A percentile compares a stretch with the other conserved stretches of the same genome.
Evolutionary conservation across 371 early-diverging fungal genomes (phyloP).

Genomic region (Chytridium lagenaria): DNA sequence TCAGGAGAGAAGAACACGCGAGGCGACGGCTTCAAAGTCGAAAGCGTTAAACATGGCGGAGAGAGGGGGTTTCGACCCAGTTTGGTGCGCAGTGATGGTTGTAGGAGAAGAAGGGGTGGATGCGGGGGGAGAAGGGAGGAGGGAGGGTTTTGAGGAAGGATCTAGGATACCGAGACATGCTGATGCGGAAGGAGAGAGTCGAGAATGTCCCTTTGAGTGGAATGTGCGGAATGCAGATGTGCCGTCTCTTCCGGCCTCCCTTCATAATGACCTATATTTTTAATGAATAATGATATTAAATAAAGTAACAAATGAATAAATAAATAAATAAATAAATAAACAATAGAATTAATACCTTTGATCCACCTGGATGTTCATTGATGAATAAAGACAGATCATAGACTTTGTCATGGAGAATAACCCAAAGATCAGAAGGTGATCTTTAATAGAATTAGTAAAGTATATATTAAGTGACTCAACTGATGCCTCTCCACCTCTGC

Average conservation of each 20-base stretch:
- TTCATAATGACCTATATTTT: conserved; percentile 44
- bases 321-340: neutral
- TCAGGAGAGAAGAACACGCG: conserved; percentile 43
- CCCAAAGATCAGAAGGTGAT: conserved; percentile 54
- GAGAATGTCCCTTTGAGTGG: conserved; percentile 66
- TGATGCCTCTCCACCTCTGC: too few species aligned
- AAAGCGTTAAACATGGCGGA: conserved; percentile 69
- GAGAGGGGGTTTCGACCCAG: conserved; percentile 64
- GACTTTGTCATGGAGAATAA: conserved; percentile 55
- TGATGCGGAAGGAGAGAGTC: conserved; percentile 60
- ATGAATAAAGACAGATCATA: conserved; percentile 62
- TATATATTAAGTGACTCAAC: too few species aligned
- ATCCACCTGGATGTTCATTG: conserved; percentile 61
- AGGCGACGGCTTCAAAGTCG: conserved; percentile 69
- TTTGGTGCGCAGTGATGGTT: too few species aligned
- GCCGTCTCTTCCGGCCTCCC: conserved; percentile 59
- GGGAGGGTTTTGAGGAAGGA: conserved; percentile 26
- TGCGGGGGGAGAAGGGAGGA: too few species aligned
- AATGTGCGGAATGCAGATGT: conserved; percentile 55
- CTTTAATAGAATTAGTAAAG: conserved; percentile 36
- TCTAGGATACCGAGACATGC: conserved; percentile 63
- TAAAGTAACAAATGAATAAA: neutral
- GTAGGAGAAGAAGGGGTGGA: too few species aligned
- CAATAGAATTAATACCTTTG: conserved; percentile 17
- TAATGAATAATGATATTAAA: neutral